A percentile compares a stretch with the other conserved stretches of the same genome.
Conservation (phyloP, 495 filamentous ascomycete species). For the Hypoxylon subgilvum region DNA sequence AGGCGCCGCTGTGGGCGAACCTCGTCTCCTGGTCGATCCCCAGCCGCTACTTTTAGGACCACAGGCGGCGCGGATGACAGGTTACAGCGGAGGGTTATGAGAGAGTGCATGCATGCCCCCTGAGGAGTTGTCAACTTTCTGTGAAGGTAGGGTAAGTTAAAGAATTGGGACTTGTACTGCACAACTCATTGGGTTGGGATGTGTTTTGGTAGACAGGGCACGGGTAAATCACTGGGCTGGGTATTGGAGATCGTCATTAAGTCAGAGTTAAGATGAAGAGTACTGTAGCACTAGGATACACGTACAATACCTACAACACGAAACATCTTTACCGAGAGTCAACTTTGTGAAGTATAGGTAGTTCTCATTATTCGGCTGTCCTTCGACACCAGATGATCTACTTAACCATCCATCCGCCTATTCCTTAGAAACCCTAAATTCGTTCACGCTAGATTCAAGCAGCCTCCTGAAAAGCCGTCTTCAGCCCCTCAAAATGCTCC, state of each 20-base stretch:
- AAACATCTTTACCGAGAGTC: background rate
- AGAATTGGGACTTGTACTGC: background rate
- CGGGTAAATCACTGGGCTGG: background rate
- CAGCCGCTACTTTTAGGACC: constrained; percentile 12
- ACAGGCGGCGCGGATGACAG: background rate
- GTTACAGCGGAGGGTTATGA: background rate
- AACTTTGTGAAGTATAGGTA: no score
- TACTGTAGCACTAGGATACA: background rate
- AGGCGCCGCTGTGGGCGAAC: constrained; percentile 37
- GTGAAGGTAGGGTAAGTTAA: no score
- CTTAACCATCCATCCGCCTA: constrained; percentile 1
- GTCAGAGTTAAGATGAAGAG: background rate
- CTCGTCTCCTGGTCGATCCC: constrained; percentile 27
- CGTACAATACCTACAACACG: background rate
- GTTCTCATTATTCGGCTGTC: background rate
- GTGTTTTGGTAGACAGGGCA: background rate
- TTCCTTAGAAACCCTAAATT: background rate
- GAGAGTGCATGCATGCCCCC: constrained; percentile 6
- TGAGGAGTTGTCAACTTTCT: no score
- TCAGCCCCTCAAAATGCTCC: constrained; percentile 67
- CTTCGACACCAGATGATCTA: background rate
- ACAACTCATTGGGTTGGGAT: background rate
- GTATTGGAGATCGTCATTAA: constrained; percentile 2
- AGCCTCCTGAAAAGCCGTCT: constrained; percentile 55
- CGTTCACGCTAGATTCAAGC: constrained; percentile 37